A percentile compares a stretch with the other conserved stretches of the same genome.
These are phyloP conservation scores for Cryptococcus floricola DNA, from an alignment of 1,284 basidiomycete genomes.

Conservation along the genomic window DNA sequence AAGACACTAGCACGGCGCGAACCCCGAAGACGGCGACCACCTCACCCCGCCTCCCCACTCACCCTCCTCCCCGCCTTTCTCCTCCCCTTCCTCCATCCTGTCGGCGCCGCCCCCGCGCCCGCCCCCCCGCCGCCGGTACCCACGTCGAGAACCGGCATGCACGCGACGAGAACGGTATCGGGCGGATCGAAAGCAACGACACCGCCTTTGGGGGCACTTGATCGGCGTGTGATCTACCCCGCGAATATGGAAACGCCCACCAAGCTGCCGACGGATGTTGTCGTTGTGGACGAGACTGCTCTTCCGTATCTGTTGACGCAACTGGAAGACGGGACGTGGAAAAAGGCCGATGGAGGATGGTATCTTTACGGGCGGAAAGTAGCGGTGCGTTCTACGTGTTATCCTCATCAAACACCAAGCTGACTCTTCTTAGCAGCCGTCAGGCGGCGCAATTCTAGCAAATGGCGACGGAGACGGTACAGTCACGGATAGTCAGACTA, in stretches of 20 bases:
- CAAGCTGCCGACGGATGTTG: conserved; percentile 9
- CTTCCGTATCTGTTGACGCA: conserved; percentile 35
- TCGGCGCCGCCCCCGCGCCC: conserved; percentile 6
- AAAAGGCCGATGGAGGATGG: conserved; percentile 30
- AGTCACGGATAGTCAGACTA: neutral
- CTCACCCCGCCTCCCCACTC: neutral
- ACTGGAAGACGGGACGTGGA: conserved; percentile 29
- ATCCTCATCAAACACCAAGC: neutral
- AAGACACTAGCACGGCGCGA: neutral
- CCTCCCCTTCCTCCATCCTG: conserved; percentile 5
- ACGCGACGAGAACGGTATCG: neutral
- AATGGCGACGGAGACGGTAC: conserved; percentile 9
- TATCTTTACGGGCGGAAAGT: conserved; percentile 31
- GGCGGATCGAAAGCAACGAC: neutral
- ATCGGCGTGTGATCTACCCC: conserved; percentile 12
- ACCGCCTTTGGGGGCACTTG: neutral
- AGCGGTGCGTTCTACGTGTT: conserved; percentile 9
- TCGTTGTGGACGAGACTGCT: conserved; percentile 20
- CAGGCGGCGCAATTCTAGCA: conserved; percentile 2
- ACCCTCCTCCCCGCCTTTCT: conserved; percentile 8
- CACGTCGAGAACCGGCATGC: neutral
- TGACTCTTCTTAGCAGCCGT: neutral
- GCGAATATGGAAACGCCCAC: conserved; percentile 11
- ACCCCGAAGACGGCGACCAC: neutral
- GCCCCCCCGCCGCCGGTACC: conserved; percentile 2